Evolutionary conservation across 306 rosid species (phyloP), one percentile per base, ranked within the genome.

Genomic region (Lotus japonicus): DNA sequence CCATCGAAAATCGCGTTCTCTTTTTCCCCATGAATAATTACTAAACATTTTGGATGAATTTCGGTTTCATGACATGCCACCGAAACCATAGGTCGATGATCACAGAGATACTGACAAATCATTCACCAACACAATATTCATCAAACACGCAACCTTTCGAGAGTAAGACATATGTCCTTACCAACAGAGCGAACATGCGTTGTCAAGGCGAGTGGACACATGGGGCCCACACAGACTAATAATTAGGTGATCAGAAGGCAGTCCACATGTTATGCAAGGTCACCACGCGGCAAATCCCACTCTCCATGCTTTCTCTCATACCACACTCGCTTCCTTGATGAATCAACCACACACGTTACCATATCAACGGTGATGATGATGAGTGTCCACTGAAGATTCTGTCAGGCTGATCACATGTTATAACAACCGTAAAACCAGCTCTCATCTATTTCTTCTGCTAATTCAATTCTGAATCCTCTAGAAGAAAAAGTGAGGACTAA

Each of bases 191-290:
- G n/a, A n/a, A n/a, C n/a, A n/a, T n/a, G n/a, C n/a, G n/a, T n/a
- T n/a, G n/a, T n/a, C n/a, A n/a, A n/a, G n/a, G n/a, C n/a, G n/a
- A n/a, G n/a, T n/a, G n/a, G n/a, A n/a, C 7, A 31, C 7, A 0
- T 39, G 51, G 87, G 77, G 0, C 81, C 84, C 85, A n/a, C 68
- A 4, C 5, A 28, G 49, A 18, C n/a, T 77, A 82, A 85, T 82
- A 73, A 85, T 80, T 73, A 58, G 83, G 77, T 77, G 79, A 77
- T 79, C 77, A 65, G 74, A 58, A 50, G 58, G 46, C 76, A 77
- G 60, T 70, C 59, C 76, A 71, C 63, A 58, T 71, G 62, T 56
- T 42, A 66, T 15, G 75, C 39, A 65, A 50, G 39, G 23, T 69
- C 60, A 75, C 72, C 78, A 65, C 84, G 83, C 78, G 86, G 66